Base-by-base conservation (phyloP, 2,329 filamentous ascomycete species). In the Xylariales sp. region DNA sequence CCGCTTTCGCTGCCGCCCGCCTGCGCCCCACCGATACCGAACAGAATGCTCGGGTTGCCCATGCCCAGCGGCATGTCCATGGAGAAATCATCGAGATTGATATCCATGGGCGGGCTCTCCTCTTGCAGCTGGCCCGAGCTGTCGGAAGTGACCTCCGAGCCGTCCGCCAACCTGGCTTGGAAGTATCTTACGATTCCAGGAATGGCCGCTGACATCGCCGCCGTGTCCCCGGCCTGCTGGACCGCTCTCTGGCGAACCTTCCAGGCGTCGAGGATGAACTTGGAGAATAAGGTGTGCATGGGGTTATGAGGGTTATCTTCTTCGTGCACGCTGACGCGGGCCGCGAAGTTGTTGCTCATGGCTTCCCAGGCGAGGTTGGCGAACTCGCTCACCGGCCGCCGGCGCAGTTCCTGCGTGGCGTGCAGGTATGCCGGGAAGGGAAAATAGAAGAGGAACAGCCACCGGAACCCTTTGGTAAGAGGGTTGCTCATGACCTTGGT, bases 321-420 rank as follows among this genome's bases (percentile, higher is more conserved):
- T 11, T 16, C 32, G 10, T 31, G 8, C 8, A 20, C 12, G 5
- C 17, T 35, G 4, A 31, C 30, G n/a, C 68, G 57, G 13, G 57
- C 59, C 5, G 61, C 52, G 37, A 59, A 71, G 39, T 72, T 72
- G 4, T 65, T 57, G 45, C 58, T 65, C 62, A 76, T 66, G 1
- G 55, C 38, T 6, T 61, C 45, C 72, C 72, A 76, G 5, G 59
- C 57, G 5, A 46, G 34, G 11, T 54, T 42, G 1, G 66, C 61
- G 4, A 63, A 50, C 4, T 49, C 37, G 24, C 28, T 29, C 4
- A 29, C 7, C 5, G 44, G 44, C 4, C 35, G 42, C 30, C 43
- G 13, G 20, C 23, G 51, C 10, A 69, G 31, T 4, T 62, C 54
- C 20, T 62, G 57, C 1, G 63, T 44, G 4, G 69, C 49, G 23